A percentile compares a stretch with the other conserved stretches of the same genome.
Evolutionary conservation across 805 yeast species (phyloP).

Genomic region (Starmerella lactis-condensi): DNA sequence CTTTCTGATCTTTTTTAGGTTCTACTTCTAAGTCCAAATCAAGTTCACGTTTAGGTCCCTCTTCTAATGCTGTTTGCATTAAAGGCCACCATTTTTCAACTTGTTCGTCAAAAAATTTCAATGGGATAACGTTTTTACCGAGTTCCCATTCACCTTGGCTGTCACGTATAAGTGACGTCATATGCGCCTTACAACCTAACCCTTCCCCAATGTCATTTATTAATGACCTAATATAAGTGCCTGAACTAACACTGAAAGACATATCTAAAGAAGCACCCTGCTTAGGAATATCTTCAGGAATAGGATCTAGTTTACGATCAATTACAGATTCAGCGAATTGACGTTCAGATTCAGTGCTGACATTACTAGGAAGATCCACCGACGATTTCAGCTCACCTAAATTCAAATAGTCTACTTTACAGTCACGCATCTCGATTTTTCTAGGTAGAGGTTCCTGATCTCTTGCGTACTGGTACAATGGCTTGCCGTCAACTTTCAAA

Average conservation of each 20-base stretch:
- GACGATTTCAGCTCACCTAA: slow-evolving; percentile 21
- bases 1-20: background rate
- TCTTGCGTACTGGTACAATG: slow-evolving; percentile 85
- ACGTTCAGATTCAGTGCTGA: slow-evolving; percentile 23
- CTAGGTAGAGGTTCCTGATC: slow-evolving; percentile 69
- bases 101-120: slow-evolving; percentile 40
- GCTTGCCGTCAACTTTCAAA: slow-evolving; percentile 81
- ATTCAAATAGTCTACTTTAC: slow-evolving; percentile 31
- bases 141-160: slow-evolving; percentile 76
- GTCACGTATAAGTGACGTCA: slow-evolving; percentile 61
- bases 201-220: slow-evolving; percentile 78
- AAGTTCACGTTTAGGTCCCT: slow-evolving; percentile 17
- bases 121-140: slow-evolving; percentile 43
- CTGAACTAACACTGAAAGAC: slow-evolving; percentile 69
- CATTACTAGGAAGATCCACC: slow-evolving; percentile 20
- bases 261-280: slow-evolving; percentile 38
- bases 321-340: slow-evolving; percentile 20
- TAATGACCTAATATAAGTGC: slow-evolving; percentile 81
- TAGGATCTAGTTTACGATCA: background rate
- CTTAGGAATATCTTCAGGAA: slow-evolving; percentile 1
- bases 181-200: slow-evolving; percentile 62
- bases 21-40: slow-evolving; percentile 1
- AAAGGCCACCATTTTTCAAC: slow-evolving; percentile 42
- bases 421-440: slow-evolving; percentile 60
- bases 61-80: slow-evolving; percentile 24